Evolutionary conservation across 257 asterid species (phyloP).

Genomic region (Catharanthus roseus): DNA sequence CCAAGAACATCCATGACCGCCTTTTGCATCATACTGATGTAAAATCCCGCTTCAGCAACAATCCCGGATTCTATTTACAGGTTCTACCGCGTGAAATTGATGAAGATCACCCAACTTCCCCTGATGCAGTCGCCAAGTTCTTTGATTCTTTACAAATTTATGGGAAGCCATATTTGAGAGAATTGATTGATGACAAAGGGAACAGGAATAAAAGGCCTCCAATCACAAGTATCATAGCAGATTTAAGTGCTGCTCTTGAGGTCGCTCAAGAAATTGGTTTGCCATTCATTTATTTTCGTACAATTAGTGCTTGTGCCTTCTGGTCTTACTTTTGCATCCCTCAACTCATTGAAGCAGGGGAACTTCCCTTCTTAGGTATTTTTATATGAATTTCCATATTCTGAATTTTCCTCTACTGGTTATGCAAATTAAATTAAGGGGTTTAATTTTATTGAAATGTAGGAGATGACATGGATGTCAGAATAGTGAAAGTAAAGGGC

Average conservation of each 20-base stretch:
- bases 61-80: slow-evolving; percentile 35
- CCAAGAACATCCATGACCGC: slow-evolving; percentile 45
- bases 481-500: slow-evolving; percentile 49
- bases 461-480: slow-evolving; percentile 47
- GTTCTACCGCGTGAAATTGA: not conserved
- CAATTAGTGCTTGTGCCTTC: slow-evolving; percentile 21
- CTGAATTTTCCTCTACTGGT: not conserved
- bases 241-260: slow-evolving; percentile 13
- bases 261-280: slow-evolving; percentile 13
- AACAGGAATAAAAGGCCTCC: slow-evolving; percentile 1
- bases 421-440: not conserved
- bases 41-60: slow-evolving; percentile 27
- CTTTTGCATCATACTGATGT: slow-evolving; percentile 36
- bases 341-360: slow-evolving; percentile 24
- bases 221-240: slow-evolving; percentile 18
- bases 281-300: slow-evolving; percentile 22
- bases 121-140: slow-evolving; percentile 1
- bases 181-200: not conserved
- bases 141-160: slow-evolving; percentile 1
- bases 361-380: slow-evolving; percentile 28
- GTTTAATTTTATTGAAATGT: not conserved
- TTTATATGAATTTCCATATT: too few species aligned
- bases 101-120: not conserved
- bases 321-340: slow-evolving; percentile 29
- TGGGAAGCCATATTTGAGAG: slow-evolving; percentile 21